Percentiles rank a stretch among this genome's conserved stretches.
Conservation (phyloP, 176 grass and related monocot species). For the Aegilops sharonensis region DNA sequence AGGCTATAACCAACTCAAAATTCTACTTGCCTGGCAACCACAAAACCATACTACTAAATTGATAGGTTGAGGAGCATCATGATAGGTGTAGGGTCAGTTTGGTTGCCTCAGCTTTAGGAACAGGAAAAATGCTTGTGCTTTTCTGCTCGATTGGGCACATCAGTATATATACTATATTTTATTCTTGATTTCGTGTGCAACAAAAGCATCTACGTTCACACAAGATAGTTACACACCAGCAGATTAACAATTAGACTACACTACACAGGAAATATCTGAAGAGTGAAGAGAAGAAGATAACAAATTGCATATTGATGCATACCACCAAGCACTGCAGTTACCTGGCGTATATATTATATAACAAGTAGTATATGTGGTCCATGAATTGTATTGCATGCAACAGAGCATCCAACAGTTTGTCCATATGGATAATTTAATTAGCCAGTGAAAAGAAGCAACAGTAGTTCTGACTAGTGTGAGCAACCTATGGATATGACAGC, state of each 20-base stretch:
- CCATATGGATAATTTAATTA: not conserved
- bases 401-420: not conserved
- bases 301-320: not conserved
- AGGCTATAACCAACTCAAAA: not conserved
- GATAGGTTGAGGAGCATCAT: slow-evolving; percentile 26
- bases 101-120: slow-evolving; percentile 36
- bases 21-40: not conserved
- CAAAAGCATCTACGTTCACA: slow-evolving; percentile 30
- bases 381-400: not conserved
- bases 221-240: slow-evolving; percentile 3
- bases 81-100: slow-evolving; percentile 41
- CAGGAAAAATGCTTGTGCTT: slow-evolving; percentile 33
- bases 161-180: slow-evolving; percentile 21
- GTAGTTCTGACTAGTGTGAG: not conserved
- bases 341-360: not conserved
- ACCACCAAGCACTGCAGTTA: not conserved
- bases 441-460: not conserved
- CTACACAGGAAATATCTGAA: not conserved
- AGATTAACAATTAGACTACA: not conserved
- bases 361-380: not conserved
- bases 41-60: slow-evolving; percentile 24
- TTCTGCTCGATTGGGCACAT: slow-evolving; percentile 40
- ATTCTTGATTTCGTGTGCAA: slow-evolving; percentile 26
- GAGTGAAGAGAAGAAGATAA: not conserved
- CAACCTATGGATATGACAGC: not conserved